Conservation (phyloP, 805 yeast species). For the Zygoascus tannicola region DNA sequence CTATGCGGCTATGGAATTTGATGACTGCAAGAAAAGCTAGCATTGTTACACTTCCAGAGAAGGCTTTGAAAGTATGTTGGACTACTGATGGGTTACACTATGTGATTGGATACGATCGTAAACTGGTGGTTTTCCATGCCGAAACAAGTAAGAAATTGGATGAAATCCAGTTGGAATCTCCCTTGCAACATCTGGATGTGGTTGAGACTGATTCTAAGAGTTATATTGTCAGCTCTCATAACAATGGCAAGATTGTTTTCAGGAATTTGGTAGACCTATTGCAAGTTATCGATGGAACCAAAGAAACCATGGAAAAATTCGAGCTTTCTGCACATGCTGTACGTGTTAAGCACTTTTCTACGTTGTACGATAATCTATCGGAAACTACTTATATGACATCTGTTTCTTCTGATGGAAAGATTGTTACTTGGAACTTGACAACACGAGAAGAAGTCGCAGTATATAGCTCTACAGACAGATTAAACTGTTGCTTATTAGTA, state of each 20-base stretch:
- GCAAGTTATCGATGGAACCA: conserved; percentile 10
- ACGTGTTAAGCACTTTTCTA: conserved; percentile 71
- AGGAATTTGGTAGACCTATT: conserved; percentile 33
- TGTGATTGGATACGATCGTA: conserved; percentile 62
- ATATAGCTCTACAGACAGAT: conserved; percentile 81
- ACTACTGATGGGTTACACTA: conserved; percentile 57
- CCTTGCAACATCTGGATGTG: conserved; percentile 62
- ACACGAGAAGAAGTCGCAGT: conserved; percentile 76
- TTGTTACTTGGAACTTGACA: conserved; percentile 78
- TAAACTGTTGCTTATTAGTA: conserved; percentile 68
- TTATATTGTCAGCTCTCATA: conserved; percentile 56
- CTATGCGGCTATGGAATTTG: conserved; percentile 85
- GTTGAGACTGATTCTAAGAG: conserved; percentile 30
- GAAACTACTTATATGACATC: conserved; percentile 54
- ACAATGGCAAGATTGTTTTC: conserved; percentile 62
- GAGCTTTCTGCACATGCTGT: conserved; percentile 70
- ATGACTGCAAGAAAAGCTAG: conserved; percentile 97
- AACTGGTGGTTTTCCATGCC: conserved; percentile 57
- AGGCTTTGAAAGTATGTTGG: conserved; percentile 40
- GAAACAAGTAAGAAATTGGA: conserved; percentile 46
- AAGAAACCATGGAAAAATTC: conserved; percentile 16
- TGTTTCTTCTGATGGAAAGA: conserved; percentile 86
- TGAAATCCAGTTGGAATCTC: conserved; percentile 36
- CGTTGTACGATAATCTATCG: conserved; percentile 26
- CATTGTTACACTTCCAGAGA: conserved; percentile 40